These are phyloP conservation scores for Pyricularia grisea DNA, from an alignment of 2,329 filamentous ascomycete species.

Conservation along the genomic window DNA sequence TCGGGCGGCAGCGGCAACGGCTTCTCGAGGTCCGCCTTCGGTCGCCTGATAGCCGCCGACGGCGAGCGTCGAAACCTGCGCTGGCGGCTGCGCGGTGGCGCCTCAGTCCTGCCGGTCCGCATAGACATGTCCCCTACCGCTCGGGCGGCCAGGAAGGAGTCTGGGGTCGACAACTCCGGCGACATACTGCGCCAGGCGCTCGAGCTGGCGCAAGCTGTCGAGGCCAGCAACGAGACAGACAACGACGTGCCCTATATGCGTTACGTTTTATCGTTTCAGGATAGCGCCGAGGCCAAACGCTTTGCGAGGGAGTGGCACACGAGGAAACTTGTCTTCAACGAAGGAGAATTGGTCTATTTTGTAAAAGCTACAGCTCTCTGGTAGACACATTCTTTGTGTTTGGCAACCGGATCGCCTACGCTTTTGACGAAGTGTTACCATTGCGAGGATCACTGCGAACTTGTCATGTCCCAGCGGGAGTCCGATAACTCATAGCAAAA, in stretches of 20 bases:
- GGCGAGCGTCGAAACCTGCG: conserved; percentile 28
- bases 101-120: conserved; percentile 13
- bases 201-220: neutral
- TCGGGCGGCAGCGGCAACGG: conserved; percentile 20
- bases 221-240: conserved; percentile 7
- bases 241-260: conserved; percentile 25
- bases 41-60: conserved; percentile 29
- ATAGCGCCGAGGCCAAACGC: conserved; percentile 41
- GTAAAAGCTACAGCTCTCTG: conserved; percentile 19
- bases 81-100: conserved; percentile 21
- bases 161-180: conserved; percentile 1
- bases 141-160: neutral
- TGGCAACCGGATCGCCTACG: neutral
- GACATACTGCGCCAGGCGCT: neutral
- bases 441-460: neutral
- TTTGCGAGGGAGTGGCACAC: conserved; percentile 37
- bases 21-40: conserved; percentile 18
- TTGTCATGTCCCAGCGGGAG: no score
- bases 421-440: neutral
- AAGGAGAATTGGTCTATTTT: conserved; percentile 1
- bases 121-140: neutral
- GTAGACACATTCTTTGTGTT: conserved; percentile 7
- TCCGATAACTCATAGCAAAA: no score
- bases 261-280: conserved; percentile 47
- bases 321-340: conserved; percentile 20